Conservation (phyloP, 2,329 filamentous ascomycete genomes). For the Cladorrhinum sp. region DNA sequence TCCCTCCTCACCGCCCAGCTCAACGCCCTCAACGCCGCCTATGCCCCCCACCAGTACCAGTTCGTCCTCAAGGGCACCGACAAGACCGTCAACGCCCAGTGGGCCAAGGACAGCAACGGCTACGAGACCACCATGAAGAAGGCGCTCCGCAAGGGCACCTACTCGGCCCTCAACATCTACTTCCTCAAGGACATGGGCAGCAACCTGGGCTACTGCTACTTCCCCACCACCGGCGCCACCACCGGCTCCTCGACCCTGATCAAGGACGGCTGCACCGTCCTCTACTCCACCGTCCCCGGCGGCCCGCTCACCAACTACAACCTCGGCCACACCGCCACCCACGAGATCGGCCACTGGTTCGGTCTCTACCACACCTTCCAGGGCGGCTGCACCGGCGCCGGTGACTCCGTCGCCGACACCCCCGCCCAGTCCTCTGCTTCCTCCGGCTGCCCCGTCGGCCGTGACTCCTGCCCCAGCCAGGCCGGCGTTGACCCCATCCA, state of each 20-base stretch:
- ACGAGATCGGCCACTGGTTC: conserved; percentile 46
- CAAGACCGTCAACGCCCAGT: conserved; percentile 43
- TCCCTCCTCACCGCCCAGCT: conserved; percentile 40
- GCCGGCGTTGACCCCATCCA: conserved; percentile 35
- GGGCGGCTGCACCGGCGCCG: conserved; percentile 37
- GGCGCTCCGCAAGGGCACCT: conserved; percentile 42
- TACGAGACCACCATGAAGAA: conserved; percentile 43
- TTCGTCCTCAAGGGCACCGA: conserved; percentile 43
- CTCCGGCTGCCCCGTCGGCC: conserved; percentile 37
- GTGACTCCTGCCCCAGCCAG: conserved; percentile 33
- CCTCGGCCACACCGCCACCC: conserved; percentile 38
- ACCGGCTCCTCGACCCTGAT: conserved; percentile 31
- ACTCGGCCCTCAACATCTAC: conserved; percentile 47
- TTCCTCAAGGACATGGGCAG: conserved; percentile 38
- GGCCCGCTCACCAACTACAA: conserved; percentile 33
- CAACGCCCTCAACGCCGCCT: conserved; percentile 45
- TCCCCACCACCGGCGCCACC: conserved; percentile 38
- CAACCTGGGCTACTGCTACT: conserved; percentile 47
- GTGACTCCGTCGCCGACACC: conserved; percentile 42
- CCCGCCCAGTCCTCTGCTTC: conserved; percentile 36
- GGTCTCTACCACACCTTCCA: conserved; percentile 45
- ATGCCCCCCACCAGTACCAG: conserved; percentile 40
- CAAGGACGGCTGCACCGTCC: conserved; percentile 33
- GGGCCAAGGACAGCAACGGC: conserved; percentile 40
- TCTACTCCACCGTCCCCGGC: conserved; percentile 32